Base-by-base conservation (phyloP, 2,329 filamentous ascomycete genomes). In the Geosmithia morbida region DNA sequence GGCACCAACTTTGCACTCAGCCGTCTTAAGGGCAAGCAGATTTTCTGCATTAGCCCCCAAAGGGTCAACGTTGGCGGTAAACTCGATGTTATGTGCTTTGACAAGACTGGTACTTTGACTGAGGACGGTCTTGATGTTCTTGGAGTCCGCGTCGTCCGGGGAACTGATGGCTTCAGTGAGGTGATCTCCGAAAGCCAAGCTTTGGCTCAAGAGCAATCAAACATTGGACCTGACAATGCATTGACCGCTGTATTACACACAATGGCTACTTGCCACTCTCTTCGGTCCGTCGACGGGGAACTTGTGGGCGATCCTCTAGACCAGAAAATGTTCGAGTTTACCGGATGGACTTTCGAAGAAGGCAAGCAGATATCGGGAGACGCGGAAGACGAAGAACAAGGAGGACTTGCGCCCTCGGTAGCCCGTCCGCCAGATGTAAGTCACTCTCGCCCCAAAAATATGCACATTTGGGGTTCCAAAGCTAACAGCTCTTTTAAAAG, bases 261-360 rank as follows among this genome's bases (percentile, higher is more conserved):
- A 0, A 98, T 98, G 92, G 88, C 92, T 8, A 98, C 92, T 1
- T 98, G 92, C 49, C 92, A 98, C 61, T 94, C 90, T 0, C 71
- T 98, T 8, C 79, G 89, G 44, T 77, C 83, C 11, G 83, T 98
- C 16, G 89, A 97, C 51, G 83, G 79, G 44, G 88, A 96, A 59
- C 75, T 97, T 41, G 75, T 98, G 33, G 92, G 92, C 1, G 92
- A 98, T 57, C 92, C 94, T 4, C 71, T 98, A 2, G 92, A 98
- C 61, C 72, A 96, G 49, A 97, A 97, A 61, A 98, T 98, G 92
- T 98, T 98, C 60, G 83, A 95, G 53, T 98, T 95, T 55, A 97
- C 92, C 0, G 76, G 77, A 6, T 98, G 92, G 92, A 77, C 79
- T 3, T 98, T 87, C 55, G 85, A 95, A 60, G 92, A 98, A 67